Conservation (phyloP, 495 filamentous ascomycete species). For the Aspergillus diversus region DNA sequence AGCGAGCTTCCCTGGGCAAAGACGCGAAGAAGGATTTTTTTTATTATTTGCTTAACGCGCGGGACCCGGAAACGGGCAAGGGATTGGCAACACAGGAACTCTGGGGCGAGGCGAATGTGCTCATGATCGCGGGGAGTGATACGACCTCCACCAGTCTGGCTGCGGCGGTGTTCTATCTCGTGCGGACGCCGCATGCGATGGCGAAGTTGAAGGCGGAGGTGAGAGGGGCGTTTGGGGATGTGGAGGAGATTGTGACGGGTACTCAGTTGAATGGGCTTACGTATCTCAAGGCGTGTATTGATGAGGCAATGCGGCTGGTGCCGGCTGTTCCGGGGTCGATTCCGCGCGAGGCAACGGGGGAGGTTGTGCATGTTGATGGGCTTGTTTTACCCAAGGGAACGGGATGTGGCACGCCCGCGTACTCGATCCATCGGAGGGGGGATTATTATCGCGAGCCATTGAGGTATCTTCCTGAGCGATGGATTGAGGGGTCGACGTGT, state of each 20-base stretch:
- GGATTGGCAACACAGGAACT: constrained; percentile 69
- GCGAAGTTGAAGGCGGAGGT: constrained; percentile 54
- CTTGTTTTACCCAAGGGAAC: constrained; percentile 55
- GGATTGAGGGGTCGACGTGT: constrained; percentile 52
- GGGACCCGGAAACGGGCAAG: constrained; percentile 62
- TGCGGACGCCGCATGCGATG: constrained; percentile 50
- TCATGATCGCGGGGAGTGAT: constrained; percentile 61
- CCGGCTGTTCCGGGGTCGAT: constrained; percentile 63
- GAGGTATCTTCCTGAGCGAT: constrained; percentile 55
- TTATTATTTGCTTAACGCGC: constrained; percentile 60
- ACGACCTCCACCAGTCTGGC: constrained; percentile 63
- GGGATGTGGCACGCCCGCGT: constrained; percentile 57
- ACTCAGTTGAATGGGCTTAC: constrained; percentile 12
- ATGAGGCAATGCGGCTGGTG: constrained; percentile 71
- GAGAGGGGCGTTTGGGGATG: constrained; percentile 51
- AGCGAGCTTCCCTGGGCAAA: constrained; percentile 46
- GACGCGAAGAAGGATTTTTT: constrained; percentile 69
- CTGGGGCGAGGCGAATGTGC: constrained; percentile 71
- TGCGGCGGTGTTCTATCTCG: constrained; percentile 65
- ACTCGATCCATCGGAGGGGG: constrained; percentile 60
- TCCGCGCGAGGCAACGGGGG: constrained; percentile 60
- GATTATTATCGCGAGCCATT: constrained; percentile 58
- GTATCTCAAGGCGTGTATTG: constrained; percentile 63
- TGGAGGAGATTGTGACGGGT: constrained; percentile 34
- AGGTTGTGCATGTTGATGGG: constrained; percentile 58